Percentiles rank a stretch among this genome's conserved stretches.
Conservation (phyloP, 805 yeast species). For the Yamadazyma akitaensis region DNA sequence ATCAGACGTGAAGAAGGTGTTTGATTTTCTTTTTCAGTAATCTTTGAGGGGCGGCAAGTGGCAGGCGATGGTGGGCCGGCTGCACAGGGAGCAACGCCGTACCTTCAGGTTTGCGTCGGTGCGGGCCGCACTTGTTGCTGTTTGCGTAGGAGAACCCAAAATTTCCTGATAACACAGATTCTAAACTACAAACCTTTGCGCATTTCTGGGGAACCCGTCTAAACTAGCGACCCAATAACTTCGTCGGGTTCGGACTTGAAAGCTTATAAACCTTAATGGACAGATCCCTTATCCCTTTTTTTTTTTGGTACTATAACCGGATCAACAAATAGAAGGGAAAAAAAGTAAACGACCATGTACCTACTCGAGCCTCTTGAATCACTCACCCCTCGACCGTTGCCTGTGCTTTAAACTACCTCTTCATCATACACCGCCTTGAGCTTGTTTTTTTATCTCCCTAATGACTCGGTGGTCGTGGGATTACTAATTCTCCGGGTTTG, state of each 20-base stretch:
- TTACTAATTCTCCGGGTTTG: slow-evolving; percentile 4
- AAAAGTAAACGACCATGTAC: too few species aligned
- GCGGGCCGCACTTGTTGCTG: neutral
- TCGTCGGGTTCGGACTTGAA: neutral
- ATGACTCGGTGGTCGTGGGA: neutral
- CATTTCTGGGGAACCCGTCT: slow-evolving; percentile 8
- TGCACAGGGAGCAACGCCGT: too few species aligned
- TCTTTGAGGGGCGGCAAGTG: too few species aligned
- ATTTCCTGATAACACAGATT: neutral
- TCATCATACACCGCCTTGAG: neutral
- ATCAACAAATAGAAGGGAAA: neutral
- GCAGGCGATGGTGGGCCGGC: too few species aligned
- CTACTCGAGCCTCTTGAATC: too few species aligned
- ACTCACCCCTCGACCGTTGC: too few species aligned
- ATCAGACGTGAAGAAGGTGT: too few species aligned
- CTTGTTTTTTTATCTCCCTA: neutral
- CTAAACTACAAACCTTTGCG: neutral
- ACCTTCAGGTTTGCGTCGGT: too few species aligned
- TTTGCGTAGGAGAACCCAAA: slow-evolving; percentile 2
- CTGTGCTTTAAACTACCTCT: too few species aligned
- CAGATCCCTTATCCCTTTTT: too few species aligned
- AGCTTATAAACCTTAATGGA: neutral
- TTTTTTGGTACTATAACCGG: neutral
- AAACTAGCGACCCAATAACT: neutral
- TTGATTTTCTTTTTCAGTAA: too few species aligned